A percentile compares a stretch with the other conserved stretches of the same genome.
Evolutionary conservation across 78 protist genomes (phyloP).

Genomic region (Dictyostelium purpureum): DNA sequence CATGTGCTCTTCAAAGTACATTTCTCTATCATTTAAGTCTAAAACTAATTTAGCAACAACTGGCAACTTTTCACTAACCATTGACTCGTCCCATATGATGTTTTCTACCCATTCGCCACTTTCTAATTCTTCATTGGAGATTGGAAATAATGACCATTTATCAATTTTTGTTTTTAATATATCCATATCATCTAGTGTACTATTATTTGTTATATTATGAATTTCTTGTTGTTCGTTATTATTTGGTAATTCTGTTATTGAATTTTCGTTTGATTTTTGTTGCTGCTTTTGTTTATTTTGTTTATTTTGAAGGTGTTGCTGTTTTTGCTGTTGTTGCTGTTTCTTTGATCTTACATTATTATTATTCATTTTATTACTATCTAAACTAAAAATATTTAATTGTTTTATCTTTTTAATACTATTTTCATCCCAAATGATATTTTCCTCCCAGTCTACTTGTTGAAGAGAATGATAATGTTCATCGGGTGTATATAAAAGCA

Average conservation of each 20-base stretch:
- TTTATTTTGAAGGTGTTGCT: neutral
- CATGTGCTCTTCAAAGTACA: conserved; percentile 68
- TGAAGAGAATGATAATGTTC: neutral
- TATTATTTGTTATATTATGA: neutral
- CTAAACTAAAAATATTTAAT: neutral
- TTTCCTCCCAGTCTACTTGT: conserved; percentile 67
- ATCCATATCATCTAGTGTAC: neutral
- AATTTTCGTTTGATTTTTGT: neutral
- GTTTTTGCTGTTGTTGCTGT: neutral
- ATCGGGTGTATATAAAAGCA: neutral
- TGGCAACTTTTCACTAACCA: neutral
- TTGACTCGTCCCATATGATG: conserved; percentile 80
- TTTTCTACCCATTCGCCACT: conserved; percentile 67
- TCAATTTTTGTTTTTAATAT: conserved; percentile 2
- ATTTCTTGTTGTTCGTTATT: too few species aligned
- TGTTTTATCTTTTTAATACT: neutral
- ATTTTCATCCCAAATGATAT: conserved; percentile 59
- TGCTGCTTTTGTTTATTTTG: neutral
- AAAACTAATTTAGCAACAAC: conserved; percentile 19
- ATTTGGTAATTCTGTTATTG: too few species aligned
- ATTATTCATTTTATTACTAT: neutral
- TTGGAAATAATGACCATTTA: conserved; percentile 71
- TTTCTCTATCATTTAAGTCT: conserved; percentile 59
- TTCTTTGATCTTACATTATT: neutral
- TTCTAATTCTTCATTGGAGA: conserved; percentile 31